phyloP scores from a whole-genome alignment of 2,329 filamentous ascomycete species.

The Ilyonectria mors-panacis region DNA sequence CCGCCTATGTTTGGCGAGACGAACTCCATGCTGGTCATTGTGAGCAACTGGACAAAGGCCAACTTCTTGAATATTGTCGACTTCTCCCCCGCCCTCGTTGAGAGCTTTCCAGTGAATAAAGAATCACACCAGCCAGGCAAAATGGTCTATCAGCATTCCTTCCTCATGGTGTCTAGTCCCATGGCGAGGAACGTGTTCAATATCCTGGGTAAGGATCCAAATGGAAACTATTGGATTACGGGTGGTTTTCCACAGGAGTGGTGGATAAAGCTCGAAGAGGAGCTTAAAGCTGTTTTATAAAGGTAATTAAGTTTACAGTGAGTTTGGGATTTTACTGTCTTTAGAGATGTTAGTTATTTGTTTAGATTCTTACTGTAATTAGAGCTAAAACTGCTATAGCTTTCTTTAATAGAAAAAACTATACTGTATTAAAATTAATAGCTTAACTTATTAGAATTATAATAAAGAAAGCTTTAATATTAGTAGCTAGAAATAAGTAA shows the following conservation, averaged over 20 bases:
- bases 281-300: not conserved
- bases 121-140: conserved; percentile 7
- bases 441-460: no score
- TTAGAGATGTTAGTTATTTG: no score
- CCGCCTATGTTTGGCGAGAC: conserved; percentile 21
- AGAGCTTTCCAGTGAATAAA: not conserved
- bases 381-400: no score
- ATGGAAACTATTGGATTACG: conserved; percentile 13
- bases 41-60: conserved; percentile 29
- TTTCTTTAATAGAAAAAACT: no score
- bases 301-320: no score
- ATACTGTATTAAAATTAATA: no score
- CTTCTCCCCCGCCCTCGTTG: conserved; percentile 21
- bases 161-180: conserved; percentile 9
- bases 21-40: conserved; percentile 10
- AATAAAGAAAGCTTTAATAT: no score
- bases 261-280: conserved; percentile 13
- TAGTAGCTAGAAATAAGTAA: no score
- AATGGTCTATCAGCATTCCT: conserved; percentile 20
- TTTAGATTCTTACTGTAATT: no score
- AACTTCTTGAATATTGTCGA: conserved; percentile 24
- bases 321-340: no score
- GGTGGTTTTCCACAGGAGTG: conserved; percentile 1
- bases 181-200: conserved; percentile 14
- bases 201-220: conserved; percentile 7